phyloP scores from a whole-genome alignment of 495 filamentous ascomycete species.

The Tuber umbilicatum region DNA sequence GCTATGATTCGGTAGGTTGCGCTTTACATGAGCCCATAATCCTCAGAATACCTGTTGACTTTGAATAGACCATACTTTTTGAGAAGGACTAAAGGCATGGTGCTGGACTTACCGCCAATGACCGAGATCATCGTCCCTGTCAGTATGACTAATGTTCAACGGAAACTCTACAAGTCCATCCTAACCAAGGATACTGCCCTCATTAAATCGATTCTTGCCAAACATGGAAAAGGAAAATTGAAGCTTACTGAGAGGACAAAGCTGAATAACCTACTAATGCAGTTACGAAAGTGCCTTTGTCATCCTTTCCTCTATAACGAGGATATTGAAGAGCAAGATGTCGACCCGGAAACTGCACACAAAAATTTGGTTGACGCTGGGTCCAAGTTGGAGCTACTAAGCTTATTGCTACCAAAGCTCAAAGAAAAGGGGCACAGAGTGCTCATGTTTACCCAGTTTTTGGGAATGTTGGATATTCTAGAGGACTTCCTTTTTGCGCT shows the following conservation, averaged over 20 bases:
- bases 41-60: conserved; percentile 11
- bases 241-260: conserved; percentile 65
- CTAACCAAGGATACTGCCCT: conserved; percentile 79
- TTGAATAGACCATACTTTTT: conserved; percentile 49
- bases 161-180: conserved; percentile 91
- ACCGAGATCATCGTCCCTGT: conserved; percentile 91
- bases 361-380: conserved; percentile 85
- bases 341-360: conserved; percentile 50
- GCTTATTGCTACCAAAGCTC: conserved; percentile 85
- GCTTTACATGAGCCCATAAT: conserved; percentile 50
- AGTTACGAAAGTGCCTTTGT: conserved; percentile 87
- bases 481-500: conserved; percentile 82
- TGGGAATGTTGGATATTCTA: conserved; percentile 77
- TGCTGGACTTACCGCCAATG: conserved; percentile 81
- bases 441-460: conserved; percentile 92
- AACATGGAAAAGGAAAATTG: conserved; percentile 44
- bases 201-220: conserved; percentile 77
- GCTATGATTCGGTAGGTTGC: conserved; percentile 59
- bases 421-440: conserved; percentile 84
- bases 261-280: conserved; percentile 89
- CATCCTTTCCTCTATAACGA: conserved; percentile 91
- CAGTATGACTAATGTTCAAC: conserved; percentile 84
- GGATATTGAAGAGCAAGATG: conserved; percentile 73
- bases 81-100: conserved; percentile 79
- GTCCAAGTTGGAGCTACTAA: conserved; percentile 77